Base-by-base conservation (phyloP, 2,329 filamentous ascomycete genomes). In the Colletotrichum sidae region DNA sequence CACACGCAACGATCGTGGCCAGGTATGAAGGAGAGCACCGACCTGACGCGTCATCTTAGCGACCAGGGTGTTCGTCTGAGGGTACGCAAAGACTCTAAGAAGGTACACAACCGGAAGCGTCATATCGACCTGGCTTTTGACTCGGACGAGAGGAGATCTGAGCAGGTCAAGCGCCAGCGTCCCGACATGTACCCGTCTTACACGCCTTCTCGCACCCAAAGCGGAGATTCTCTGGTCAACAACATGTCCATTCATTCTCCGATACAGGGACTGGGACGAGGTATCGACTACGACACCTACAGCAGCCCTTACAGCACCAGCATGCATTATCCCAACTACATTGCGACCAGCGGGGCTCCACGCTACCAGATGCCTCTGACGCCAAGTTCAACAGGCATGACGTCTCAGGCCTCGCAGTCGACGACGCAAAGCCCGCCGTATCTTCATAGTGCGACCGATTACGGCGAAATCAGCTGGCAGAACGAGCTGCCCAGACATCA, bases 51-150 rank as follows among this genome's bases (percentile, higher is more conserved):
- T 55, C 89, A 91, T 0, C 95, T 97, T 76, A 92, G 91, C 69
- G 93, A 97, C 71, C 93, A 97, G 75, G 94, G 94, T 8, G 92
- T 97, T 12, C 90, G 93, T 55, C 81, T 97, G 38, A 86, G 93
- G 56, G 84, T 97, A 51, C 88, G 93, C 59, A 97, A 97, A 75
- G 93, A 97, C 76, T 91, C 92, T 49, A 85, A 92, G 61, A 85
- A 85, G 17, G 79, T 81, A 70, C 80, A 78, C 6, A 83, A 81
- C 15, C 78, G 81, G 61, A 86, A 84, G 72, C 42, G 37, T 8
- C 44, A 54, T n/a, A 38, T 41, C 13, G 38, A 9, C 9, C 38
- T 9, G 9, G 38, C 38, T 13, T 10, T 41, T 6, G 38, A 41
- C 13, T 9, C 9, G 38, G 38, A 41, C 38, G 9, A 41, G 38